A percentile compares a stretch with the other conserved stretches of the same genome.
These are phyloP conservation scores for Trichosporon asahii DNA, from an alignment of 1,284 basidiomycete species.

Conservation along the genomic window DNA sequence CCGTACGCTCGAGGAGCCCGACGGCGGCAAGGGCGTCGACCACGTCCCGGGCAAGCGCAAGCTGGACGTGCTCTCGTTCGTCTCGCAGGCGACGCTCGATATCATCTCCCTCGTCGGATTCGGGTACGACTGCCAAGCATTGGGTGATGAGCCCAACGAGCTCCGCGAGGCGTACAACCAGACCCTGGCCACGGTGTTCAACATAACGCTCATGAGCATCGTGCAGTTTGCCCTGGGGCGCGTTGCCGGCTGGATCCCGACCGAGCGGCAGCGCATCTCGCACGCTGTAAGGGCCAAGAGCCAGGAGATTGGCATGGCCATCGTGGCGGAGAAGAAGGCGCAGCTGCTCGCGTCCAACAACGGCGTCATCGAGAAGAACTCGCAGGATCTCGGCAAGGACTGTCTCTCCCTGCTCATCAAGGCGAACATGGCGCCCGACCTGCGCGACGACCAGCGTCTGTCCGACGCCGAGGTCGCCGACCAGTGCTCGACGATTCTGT, in stretches of 20 bases:
- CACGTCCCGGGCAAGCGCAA: constrained; percentile 20
- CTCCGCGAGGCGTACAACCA: constrained; percentile 51
- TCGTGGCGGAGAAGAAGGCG: constrained; percentile 18
- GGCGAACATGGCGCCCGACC: constrained; percentile 60
- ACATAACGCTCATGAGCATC: constrained; percentile 52
- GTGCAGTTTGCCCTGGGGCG: constrained; percentile 55
- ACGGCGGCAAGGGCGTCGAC: constrained; percentile 16
- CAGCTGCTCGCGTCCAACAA: constrained; percentile 56
- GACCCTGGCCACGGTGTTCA: constrained; percentile 9
- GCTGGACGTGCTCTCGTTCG: constrained; percentile 19
- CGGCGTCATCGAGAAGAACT: constrained; percentile 44
- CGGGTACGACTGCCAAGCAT: constrained; percentile 57
- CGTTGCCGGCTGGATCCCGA: constrained; percentile 52
- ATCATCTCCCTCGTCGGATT: constrained; percentile 67
- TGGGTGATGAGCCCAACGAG: constrained; percentile 32
- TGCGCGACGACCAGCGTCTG: constrained; percentile 59
- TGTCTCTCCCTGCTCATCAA: constrained; percentile 58
- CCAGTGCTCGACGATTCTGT: constrained; percentile 72
- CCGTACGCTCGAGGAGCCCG: constrained; percentile 60
- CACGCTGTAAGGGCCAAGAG: constrained; percentile 6
- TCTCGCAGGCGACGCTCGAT: constrained; percentile 60
- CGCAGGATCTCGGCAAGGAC: constrained; percentile 55
- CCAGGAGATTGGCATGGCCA: background rate
- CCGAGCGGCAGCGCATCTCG: background rate
- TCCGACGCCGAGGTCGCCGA: constrained; percentile 64